Base-by-base conservation (phyloP, 139 green algal genomes). In the Chlorella ohadii region DNA sequence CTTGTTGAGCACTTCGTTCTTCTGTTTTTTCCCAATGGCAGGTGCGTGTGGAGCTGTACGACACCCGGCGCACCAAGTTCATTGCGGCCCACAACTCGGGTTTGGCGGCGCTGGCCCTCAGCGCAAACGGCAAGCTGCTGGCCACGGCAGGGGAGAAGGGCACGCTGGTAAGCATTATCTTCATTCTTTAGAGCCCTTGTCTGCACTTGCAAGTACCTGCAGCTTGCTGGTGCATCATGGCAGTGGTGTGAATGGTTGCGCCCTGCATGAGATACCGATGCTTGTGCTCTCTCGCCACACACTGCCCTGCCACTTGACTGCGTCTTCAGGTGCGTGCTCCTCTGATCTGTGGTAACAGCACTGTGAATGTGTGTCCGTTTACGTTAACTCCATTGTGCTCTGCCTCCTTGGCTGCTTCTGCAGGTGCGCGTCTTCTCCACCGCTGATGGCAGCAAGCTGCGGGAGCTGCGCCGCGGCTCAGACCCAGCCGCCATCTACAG, bases 41-140 rank as follows among this genome's bases (percentile, higher is more conserved):
- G 94, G 93, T 99, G 22, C 90, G 97, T 3, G 87, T 99, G 11
- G 97, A 99, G 93, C 90, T 98, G 79, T 98, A 97, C 75, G 97
- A 99, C 85, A 88, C 94, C 39, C 89, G 92, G 28, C 89, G 94
- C 72, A 98, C 94, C 31, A 95, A 95, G 84, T 98, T 98, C 86
- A 95, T 99, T 57, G 66, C 83, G 25, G 96, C 97, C 28, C 97
- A 99, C 89, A 94, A 94, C 81, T 93, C 85, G 0, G 68, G 87
- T 3, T 87, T 99, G 67, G 93, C 90, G 2, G 94, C 88, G 82
- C 84, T 99, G 25, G 74, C 91, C 12, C 92, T 99, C 13, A 93
- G 90, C 0, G 65, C 90, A 64, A 92, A 98, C 66, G 97, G 96
- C 77, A 95, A 93, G 80, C 91, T 94, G 72, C 86, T 99, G 39